These are phyloP conservation scores for Polyporus arcularius DNA, from an alignment of 768 basidiomycete genomes.

Conservation along the genomic window DNA sequence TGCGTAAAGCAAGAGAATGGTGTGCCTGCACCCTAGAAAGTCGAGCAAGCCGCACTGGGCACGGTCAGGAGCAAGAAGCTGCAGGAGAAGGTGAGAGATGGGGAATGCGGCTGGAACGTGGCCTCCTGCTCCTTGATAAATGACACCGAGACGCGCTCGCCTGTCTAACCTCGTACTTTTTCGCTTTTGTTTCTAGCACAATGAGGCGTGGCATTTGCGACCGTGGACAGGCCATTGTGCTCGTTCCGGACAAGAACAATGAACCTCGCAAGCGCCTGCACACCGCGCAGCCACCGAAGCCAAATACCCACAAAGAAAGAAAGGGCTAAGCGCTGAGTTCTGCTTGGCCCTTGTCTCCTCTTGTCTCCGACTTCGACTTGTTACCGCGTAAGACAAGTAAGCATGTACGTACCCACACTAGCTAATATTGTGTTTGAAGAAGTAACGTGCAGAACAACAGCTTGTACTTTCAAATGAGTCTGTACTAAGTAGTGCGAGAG, in stretches of 20 bases:
- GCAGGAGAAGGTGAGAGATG: slow-evolving; percentile 9
- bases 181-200: neutral
- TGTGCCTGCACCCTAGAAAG: slow-evolving; percentile 19
- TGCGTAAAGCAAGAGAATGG: slow-evolving; percentile 14
- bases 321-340: too few species aligned
- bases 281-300: slow-evolving; percentile 13
- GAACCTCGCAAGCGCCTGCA: slow-evolving; percentile 2
- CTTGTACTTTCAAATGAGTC: too few species aligned
- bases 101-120: slow-evolving; percentile 9
- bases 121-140: slow-evolving; percentile 4
- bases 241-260: slow-evolving; percentile 14
- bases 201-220: neutral
- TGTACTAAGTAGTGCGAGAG: too few species aligned
- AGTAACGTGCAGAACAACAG: too few species aligned
- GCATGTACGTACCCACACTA: neutral
- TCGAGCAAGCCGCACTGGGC: slow-evolving; percentile 9
- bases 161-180: neutral
- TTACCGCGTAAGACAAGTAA: neutral
- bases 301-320: slow-evolving; percentile 2
- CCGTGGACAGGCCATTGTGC: slow-evolving; percentile 4
- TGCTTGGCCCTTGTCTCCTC: too few species aligned
- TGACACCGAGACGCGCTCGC: slow-evolving; percentile 4
- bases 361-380: too few species aligned
- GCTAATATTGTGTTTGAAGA: too few species aligned
- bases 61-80: slow-evolving; percentile 5